Evolutionary conservation across 352 stramenopile genomes (phyloP).

Genomic region (Phytophthora pisi): DNA sequence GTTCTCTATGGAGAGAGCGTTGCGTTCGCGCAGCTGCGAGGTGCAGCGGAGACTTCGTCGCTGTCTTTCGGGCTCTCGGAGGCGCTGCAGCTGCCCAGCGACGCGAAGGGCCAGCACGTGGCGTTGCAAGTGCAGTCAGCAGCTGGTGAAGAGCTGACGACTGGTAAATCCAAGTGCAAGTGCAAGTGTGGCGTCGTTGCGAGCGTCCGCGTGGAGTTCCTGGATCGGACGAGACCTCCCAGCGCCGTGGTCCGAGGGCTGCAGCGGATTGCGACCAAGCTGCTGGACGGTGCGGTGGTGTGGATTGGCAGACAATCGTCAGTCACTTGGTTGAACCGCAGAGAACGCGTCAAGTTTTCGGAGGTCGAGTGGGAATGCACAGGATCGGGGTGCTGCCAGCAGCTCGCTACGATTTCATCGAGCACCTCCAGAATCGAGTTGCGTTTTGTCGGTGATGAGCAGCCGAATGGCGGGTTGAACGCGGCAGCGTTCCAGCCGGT

Average conservation of each 20-base stretch:
- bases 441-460: conserved; percentile 29
- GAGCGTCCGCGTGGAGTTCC: conserved; percentile 43
- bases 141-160: neutral
- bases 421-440: conserved; percentile 36
- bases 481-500: conserved; percentile 28
- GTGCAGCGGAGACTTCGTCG: neutral
- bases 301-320: conserved; percentile 43
- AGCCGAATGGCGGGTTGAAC: neutral
- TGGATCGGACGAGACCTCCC: conserved; percentile 38
- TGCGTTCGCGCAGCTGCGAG: conserved; percentile 35
- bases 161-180: conserved; percentile 14
- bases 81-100: conserved; percentile 30
- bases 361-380: conserved; percentile 29
- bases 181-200: conserved; percentile 36
- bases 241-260: conserved; percentile 46
- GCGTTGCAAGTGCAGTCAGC: conserved; percentile 14
- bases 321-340: conserved; percentile 56
- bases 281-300: conserved; percentile 49
- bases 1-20: conserved; percentile 13
- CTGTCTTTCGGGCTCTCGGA: conserved; percentile 40
- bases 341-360: conserved; percentile 40
- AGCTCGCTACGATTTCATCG: conserved; percentile 30
- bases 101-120: neutral
- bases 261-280: conserved; percentile 35
- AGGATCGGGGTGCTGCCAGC: conserved; percentile 46